These are phyloP conservation scores for Sporobolomyces phaffii DNA, from an alignment of 768 basidiomycete genomes.

Conservation along the genomic window DNA sequence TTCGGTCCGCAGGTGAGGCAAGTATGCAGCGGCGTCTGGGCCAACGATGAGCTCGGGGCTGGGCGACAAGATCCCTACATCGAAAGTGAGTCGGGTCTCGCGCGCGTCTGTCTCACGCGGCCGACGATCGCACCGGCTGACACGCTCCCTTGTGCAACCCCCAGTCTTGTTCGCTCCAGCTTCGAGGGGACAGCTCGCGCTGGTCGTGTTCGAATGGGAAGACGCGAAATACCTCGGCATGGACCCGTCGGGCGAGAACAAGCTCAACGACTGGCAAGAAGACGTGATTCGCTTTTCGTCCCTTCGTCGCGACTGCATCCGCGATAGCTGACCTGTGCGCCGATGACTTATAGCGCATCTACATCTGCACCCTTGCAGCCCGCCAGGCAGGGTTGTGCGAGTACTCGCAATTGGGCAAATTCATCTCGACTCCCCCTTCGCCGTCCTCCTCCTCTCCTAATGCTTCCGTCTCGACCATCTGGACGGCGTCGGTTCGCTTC, in stretches of 20 bases:
- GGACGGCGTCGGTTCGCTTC: slow-evolving; percentile 72
- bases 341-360: slow-evolving; percentile 63
- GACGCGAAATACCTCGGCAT: slow-evolving; percentile 76
- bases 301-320: slow-evolving; percentile 50
- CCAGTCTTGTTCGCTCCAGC: slow-evolving; percentile 67
- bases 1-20: slow-evolving; percentile 62
- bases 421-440: slow-evolving; percentile 60
- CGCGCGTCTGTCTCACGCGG: too few species aligned
- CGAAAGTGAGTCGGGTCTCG: slow-evolving; percentile 42
- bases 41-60: slow-evolving; percentile 37
- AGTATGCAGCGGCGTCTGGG: slow-evolving; percentile 95
- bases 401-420: slow-evolving; percentile 67
- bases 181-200: slow-evolving; percentile 80
- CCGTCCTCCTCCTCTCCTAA: neutral
- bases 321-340: slow-evolving; percentile 52
- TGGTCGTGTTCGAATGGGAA: slow-evolving; percentile 93
- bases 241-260: slow-evolving; percentile 39
- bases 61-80: slow-evolving; percentile 50
- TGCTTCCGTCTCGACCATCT: slow-evolving; percentile 65
- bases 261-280: slow-evolving; percentile 40
- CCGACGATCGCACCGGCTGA: too few species aligned
- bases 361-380: slow-evolving; percentile 81
- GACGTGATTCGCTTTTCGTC: slow-evolving; percentile 43
- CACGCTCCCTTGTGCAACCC: neutral
- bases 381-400: slow-evolving; percentile 66